Conservation (phyloP, 805 yeast species). For the Saccharomyces jurei region DNA sequence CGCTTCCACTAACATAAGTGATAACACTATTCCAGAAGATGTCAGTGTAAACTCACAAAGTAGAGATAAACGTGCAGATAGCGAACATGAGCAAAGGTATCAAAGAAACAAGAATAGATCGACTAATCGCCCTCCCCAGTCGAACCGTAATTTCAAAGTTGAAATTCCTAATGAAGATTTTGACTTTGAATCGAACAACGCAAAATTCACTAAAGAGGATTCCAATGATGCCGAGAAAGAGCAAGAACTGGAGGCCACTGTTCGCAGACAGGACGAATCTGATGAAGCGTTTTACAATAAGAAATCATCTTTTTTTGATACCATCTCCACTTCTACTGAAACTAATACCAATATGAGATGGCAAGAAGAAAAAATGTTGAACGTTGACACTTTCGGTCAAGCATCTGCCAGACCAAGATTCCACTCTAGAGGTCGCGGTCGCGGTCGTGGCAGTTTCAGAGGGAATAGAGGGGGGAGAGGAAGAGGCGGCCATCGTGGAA, state of each 20-base stretch:
- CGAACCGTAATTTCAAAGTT: constrained; percentile 12
- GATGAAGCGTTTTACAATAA: constrained; percentile 53
- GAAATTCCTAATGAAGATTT: constrained; percentile 51
- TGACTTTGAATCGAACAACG: constrained; percentile 69
- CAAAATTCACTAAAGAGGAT: constrained; percentile 36
- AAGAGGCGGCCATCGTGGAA: constrained; percentile 31
- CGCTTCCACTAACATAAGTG: not conserved
- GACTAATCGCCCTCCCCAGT: constrained; percentile 1
- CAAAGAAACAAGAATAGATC: not conserved
- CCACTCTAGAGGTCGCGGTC: constrained; percentile 39
- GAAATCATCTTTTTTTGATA: constrained; percentile 82
- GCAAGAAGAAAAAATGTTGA: constrained; percentile 63
- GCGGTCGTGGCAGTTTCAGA: constrained; percentile 46
- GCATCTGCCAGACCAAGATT: constrained; percentile 40
- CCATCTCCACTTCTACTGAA: constrained; percentile 61
- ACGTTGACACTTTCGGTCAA: constrained; percentile 80
- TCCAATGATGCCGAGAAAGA: constrained; percentile 3
- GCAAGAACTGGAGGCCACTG: constrained; percentile 1
- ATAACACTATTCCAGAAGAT: not conserved
- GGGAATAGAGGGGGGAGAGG: constrained; percentile 34
- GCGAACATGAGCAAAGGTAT: not conserved
- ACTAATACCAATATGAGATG: constrained; percentile 47
- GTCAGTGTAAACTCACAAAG: not conserved
- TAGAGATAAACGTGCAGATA: not conserved
- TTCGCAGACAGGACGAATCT: not conserved